Evolutionary conservation across 192 early-diverging fungal genomes (phyloP).

Genomic region (Dissophora ornata): DNA sequence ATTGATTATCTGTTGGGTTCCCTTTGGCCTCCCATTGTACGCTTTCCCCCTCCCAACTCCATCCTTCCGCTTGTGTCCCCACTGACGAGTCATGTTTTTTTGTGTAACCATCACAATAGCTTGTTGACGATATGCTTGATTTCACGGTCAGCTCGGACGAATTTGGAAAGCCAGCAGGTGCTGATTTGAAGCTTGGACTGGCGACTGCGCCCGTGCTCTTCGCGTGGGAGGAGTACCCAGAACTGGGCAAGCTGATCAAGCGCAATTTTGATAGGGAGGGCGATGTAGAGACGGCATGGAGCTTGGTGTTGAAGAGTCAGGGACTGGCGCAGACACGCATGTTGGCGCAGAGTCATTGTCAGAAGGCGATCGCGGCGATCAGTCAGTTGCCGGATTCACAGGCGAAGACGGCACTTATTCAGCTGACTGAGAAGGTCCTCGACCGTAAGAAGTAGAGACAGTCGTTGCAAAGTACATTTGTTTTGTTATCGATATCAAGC

Average conservation of each 20-base stretch:
- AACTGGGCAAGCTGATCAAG: slow-evolving; percentile 85
- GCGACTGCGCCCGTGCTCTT: slow-evolving; percentile 95
- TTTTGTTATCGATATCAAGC: too few relatives aligned
- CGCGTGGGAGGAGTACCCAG: slow-evolving; percentile 89
- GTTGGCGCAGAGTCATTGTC: slow-evolving; percentile 80
- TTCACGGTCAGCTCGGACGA: slow-evolving; percentile 81
- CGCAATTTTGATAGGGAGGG: slow-evolving; percentile 84
- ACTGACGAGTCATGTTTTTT: too few relatives aligned
- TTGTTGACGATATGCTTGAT: slow-evolving; percentile 93
- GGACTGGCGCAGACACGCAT: slow-evolving; percentile 82
- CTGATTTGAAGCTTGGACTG: slow-evolving; percentile 88
- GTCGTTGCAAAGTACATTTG: too few relatives aligned
- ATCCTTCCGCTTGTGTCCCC: too few relatives aligned
- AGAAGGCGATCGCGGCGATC: slow-evolving; percentile 78
- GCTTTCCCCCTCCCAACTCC: too few relatives aligned
- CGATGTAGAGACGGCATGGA: slow-evolving; percentile 82
- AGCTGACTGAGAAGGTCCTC: slow-evolving; percentile 84
- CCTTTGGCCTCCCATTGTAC: too few relatives aligned
- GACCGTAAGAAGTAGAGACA: slow-evolving; percentile 77
- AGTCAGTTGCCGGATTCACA: slow-evolving; percentile 74
- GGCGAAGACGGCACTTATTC: slow-evolving; percentile 81
- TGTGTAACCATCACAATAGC: slow-evolving; percentile 40
- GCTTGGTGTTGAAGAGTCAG: slow-evolving; percentile 80
- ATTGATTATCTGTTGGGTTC: too few relatives aligned
- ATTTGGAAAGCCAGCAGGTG: slow-evolving; percentile 92